A percentile compares a stretch with the other conserved stretches of the same genome.
Evolutionary conservation across 2,329 filamentous ascomycete genomes (phyloP).

Genomic region (Cadophora sp.): DNA sequence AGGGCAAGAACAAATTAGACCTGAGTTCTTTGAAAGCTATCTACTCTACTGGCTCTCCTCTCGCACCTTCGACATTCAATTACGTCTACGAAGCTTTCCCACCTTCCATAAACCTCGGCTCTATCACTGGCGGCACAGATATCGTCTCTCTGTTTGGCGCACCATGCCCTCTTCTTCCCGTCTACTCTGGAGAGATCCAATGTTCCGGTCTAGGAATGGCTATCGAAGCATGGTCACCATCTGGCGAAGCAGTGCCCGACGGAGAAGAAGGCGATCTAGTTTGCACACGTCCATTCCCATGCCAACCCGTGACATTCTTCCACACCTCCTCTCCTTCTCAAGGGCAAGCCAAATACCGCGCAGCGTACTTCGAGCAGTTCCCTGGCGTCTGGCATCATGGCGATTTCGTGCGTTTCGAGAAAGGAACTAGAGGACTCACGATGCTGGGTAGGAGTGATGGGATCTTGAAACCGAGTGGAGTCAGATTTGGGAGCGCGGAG

Average conservation of each 20-base stretch:
- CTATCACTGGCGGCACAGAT: constrained; percentile 95
- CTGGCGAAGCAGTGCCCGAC: constrained; percentile 49
- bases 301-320: constrained; percentile 91
- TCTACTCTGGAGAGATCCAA: constrained; percentile 77
- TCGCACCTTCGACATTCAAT: constrained; percentile 90
- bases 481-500: constrained; percentile 91
- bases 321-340: constrained; percentile 65
- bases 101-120: constrained; percentile 80
- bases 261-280: constrained; percentile 86
- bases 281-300: constrained; percentile 85
- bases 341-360: constrained; percentile 70
- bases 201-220: constrained; percentile 81
- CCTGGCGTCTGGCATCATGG: constrained; percentile 86
- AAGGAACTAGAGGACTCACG: constrained; percentile 75
- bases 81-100: constrained; percentile 91
- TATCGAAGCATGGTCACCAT: constrained; percentile 65
- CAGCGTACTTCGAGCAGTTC: constrained; percentile 90
- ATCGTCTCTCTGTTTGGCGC: constrained; percentile 95
- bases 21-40: constrained; percentile 78
- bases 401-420: constrained; percentile 81
- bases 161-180: constrained; percentile 77
- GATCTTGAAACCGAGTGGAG: constrained; percentile 88
- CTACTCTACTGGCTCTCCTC: constrained; percentile 91
- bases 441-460: constrained; percentile 96
- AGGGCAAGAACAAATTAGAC: constrained; percentile 54